Base-by-base conservation (phyloP, 805 yeast genomes). In the Candida caryicola region DNA sequence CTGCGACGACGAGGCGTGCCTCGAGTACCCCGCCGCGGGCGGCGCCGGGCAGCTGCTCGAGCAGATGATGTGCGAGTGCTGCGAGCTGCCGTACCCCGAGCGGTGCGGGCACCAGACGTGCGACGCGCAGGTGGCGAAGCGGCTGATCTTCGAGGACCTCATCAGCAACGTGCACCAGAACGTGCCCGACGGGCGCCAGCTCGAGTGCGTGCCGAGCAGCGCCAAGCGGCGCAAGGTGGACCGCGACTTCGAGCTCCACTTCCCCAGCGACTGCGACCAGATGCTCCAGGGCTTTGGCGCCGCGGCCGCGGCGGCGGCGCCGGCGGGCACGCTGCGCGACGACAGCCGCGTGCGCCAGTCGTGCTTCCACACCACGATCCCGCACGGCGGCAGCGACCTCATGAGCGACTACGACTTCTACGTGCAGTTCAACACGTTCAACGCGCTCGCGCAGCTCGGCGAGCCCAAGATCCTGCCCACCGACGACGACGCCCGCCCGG, bases 311-410 rank as follows among this genome's bases (percentile, higher is more conserved):
- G 12, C 26, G 2, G 26, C 5, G 18, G 17, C 8, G 15, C 36
- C 19, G 17, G 15, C 36, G 21, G 17, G 7, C 25, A 7, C 5
- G 14, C 12, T 26, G 7, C 13, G 15, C 6, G 18, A 25, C 23
- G 39, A 48, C 39, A 36, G 38, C 43, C 59, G 59, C 34, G 55
- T 62, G 19, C 71, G 68, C 41, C 71, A 67, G 57, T 72, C 60
- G 33, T 71, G 65, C 55, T 74, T 62, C 56, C 78, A 62, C 54
- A 74, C 79, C 18, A 58, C 53, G 31, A 59, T 53, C 32, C 78
- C 50, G 30, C 60, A 59, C 27, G 8, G 39, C 2, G 47, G 36
- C n/a, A 39, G 30, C 19, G 33, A 44, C n/a, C 34, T 51, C 10
- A 55, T 56, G 48, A 50, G 59, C 3, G 71, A 69, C 46, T 64